phyloP scores from a whole-genome alignment of 768 basidiomycete genomes.

The Pleurotus tuber-regium region DNA sequence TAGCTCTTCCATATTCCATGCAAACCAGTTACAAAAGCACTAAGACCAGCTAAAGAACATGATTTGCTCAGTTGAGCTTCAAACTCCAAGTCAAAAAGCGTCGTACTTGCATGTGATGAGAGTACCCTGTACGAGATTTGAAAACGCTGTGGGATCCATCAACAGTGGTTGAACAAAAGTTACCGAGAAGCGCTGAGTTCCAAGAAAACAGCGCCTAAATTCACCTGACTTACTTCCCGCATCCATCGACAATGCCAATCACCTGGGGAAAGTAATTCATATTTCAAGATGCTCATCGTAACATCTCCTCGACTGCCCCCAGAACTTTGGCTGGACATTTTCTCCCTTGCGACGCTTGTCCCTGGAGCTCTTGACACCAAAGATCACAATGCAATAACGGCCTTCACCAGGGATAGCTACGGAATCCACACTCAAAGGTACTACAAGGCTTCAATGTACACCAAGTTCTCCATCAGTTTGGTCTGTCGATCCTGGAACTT shows the following conservation, averaged over 20 bases:
- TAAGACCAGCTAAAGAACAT: slow-evolving; percentile 47
- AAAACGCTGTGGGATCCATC: slow-evolving; percentile 23
- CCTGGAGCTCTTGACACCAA: slow-evolving; percentile 22
- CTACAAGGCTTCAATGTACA: slow-evolving; percentile 17
- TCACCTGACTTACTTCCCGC: not conserved
- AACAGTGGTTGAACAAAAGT: no score
- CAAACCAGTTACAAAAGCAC: slow-evolving; percentile 47
- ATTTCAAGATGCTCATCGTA: no score
- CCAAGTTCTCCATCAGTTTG: slow-evolving; percentile 19
- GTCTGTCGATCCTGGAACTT: slow-evolving; percentile 21
- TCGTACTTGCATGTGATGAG: slow-evolving; percentile 81
- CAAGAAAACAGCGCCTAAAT: no score
- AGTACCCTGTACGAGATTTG: slow-evolving; percentile 56
- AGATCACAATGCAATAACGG: slow-evolving; percentile 21
- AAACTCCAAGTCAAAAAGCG: slow-evolving; percentile 21
- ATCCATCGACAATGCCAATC: no score
- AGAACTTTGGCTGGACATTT: slow-evolving; percentile 26
- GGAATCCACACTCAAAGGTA: slow-evolving; percentile 18
- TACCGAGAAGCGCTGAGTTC: no score
- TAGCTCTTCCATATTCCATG: slow-evolving; percentile 45
- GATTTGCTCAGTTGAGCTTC: slow-evolving; percentile 22
- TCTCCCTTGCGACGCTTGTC: slow-evolving; percentile 19
- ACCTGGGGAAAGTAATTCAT: no score
- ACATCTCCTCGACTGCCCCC: slow-evolving; percentile 15
- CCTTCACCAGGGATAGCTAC: slow-evolving; percentile 22